A percentile compares a stretch with the other conserved stretches of the same genome.
phyloP scores from a whole-genome alignment of 140 eudicot species.

The Cichorium intybus region DNA sequence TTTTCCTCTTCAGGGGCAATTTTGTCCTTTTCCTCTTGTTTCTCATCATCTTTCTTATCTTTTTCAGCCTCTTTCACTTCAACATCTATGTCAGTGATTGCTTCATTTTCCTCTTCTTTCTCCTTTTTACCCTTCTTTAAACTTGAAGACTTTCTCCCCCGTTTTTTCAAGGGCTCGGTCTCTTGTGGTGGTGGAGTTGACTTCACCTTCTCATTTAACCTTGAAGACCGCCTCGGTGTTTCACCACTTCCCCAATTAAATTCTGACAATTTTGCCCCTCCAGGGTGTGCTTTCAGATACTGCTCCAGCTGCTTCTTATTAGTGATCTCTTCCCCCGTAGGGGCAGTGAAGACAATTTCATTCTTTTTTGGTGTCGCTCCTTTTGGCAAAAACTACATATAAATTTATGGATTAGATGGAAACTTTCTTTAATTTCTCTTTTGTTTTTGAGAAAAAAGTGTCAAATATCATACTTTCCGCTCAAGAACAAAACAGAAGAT shows the following conservation, averaged over 20 bases:
- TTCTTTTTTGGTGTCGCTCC: slow-evolving; percentile 44
- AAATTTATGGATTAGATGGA: background rate
- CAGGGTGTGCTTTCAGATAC: slow-evolving; percentile 52
- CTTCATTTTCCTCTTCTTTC: slow-evolving; percentile 10
- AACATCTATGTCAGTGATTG: slow-evolving; percentile 4
- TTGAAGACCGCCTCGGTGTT: slow-evolving; percentile 53
- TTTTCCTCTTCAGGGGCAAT: slow-evolving; percentile 19
- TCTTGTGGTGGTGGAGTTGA: slow-evolving; percentile 31
- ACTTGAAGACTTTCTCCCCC: slow-evolving; percentile 20
- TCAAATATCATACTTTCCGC: background rate
- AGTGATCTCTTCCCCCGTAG: slow-evolving; percentile 50
- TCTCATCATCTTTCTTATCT: slow-evolving; percentile 14
- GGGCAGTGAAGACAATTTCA: slow-evolving; percentile 38
- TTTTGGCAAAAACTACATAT: slow-evolving; percentile 40
- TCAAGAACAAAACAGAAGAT: background rate
- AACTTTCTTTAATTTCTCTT: too few species aligned
- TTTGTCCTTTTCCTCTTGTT: slow-evolving; percentile 23
- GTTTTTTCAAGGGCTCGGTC: slow-evolving; percentile 38
- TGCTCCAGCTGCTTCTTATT: slow-evolving; percentile 37
- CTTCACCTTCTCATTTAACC: slow-evolving; percentile 42
- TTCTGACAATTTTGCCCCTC: slow-evolving; percentile 41
- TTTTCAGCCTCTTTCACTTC: slow-evolving; percentile 28
- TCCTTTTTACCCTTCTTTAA: slow-evolving; percentile 27
- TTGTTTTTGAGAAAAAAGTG: background rate
- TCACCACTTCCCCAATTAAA: slow-evolving; percentile 60